Percentiles rank a stretch among this genome's conserved stretches.
Conservation (phyloP, 768 basidiomycete genomes). For the Tephrocybe rancida region DNA sequence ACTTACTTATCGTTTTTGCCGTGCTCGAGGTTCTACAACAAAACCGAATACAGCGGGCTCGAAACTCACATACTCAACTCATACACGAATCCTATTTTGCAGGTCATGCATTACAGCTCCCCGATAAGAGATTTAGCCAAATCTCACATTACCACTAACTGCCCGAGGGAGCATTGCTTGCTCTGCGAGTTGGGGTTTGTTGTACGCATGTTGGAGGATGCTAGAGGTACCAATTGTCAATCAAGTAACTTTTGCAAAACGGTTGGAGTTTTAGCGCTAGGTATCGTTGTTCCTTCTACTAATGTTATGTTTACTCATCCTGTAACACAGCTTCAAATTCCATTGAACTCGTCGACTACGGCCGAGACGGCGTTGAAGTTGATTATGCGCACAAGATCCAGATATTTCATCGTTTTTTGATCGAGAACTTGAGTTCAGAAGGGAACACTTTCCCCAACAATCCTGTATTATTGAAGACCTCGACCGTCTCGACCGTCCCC, state of each 20-base stretch:
- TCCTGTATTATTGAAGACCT: slow-evolving; percentile 46
- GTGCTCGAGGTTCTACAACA: slow-evolving; percentile 82
- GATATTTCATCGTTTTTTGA: slow-evolving; percentile 90
- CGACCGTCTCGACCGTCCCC: slow-evolving; percentile 17
- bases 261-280: slow-evolving; percentile 85
- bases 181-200: slow-evolving; percentile 95
- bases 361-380: slow-evolving; percentile 69
- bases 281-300: slow-evolving; percentile 37
- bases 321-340: slow-evolving; percentile 60
- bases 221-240: slow-evolving; percentile 92
- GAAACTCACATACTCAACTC: slow-evolving; percentile 98
- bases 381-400: slow-evolving; percentile 92
- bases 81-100: slow-evolving; percentile 90
- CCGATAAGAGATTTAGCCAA: slow-evolving; percentile 86
- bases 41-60: slow-evolving; percentile 85
- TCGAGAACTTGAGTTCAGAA: slow-evolving; percentile 82
- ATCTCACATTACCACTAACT: slow-evolving; percentile 88
- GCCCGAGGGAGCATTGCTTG: slow-evolving; percentile 89
- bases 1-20: background rate
- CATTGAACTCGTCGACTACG: slow-evolving; percentile 89
- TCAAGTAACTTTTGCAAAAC: slow-evolving; percentile 97
- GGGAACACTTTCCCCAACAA: slow-evolving; percentile 67
- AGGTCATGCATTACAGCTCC: slow-evolving; percentile 83
- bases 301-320: background rate
- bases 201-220: slow-evolving; percentile 94